These are phyloP conservation scores for Camelina neglecta DNA, from an alignment of 345 rosid genomes.

Conservation along the genomic window DNA sequence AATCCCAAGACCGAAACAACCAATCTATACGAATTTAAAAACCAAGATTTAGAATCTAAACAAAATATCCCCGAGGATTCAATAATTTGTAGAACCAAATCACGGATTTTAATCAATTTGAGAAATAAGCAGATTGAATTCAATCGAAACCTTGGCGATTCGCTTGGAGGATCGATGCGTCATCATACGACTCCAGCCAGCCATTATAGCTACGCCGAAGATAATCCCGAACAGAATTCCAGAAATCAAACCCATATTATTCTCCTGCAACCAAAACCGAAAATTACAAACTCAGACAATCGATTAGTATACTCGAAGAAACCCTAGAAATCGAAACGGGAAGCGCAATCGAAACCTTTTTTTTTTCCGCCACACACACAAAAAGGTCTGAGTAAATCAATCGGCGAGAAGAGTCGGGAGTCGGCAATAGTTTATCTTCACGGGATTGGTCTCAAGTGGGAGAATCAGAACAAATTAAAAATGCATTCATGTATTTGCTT, in stretches of 20 bases:
- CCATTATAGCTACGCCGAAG: conserved; percentile 90
- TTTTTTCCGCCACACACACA: background rate
- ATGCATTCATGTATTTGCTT: conserved; percentile 6
- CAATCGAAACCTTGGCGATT: conserved; percentile 68
- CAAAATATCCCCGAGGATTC: background rate
- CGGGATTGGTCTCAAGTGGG: conserved; percentile 32
- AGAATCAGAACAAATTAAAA: conserved; percentile 36
- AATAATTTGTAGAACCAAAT: background rate
- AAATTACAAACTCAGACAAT: background rate
- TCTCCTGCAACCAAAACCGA: conserved; percentile 43
- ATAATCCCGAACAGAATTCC: conserved; percentile 82
- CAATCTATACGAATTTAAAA: background rate
- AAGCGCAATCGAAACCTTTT: conserved; percentile 26
- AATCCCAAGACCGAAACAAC: background rate
- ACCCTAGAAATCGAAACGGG: conserved; percentile 9
- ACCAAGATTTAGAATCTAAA: conserved; percentile 11
- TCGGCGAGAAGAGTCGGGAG: conserved; percentile 35
- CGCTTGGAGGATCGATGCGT: conserved; percentile 80
- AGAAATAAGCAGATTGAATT: conserved; percentile 1
- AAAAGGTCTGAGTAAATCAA: background rate
- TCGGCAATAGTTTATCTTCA: conserved; percentile 21
- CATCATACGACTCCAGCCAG: conserved; percentile 97
- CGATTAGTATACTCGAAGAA: conserved; percentile 22
- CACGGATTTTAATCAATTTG: background rate
- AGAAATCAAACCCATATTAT: conserved; percentile 80